phyloP scores from a whole-genome alignment of 768 basidiomycete species.

The Boletus subparvulus region DNA sequence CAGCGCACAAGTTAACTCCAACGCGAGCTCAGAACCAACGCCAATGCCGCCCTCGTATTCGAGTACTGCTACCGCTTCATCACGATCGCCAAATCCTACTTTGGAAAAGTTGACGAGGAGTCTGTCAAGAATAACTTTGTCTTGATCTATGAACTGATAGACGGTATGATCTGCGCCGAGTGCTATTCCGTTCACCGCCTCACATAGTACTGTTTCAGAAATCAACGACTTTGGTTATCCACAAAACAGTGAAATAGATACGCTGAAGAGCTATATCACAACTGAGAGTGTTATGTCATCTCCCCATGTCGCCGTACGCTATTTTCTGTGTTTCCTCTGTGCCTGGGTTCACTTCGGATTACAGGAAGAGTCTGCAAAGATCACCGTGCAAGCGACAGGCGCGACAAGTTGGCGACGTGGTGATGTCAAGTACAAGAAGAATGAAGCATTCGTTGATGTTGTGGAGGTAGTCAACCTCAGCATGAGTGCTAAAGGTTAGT shows the following conservation, averaged over 20 bases:
- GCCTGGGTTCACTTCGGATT: background rate
- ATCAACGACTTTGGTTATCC: slow-evolving; percentile 99
- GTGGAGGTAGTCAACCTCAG: slow-evolving; percentile 94
- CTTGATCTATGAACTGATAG: slow-evolving; percentile 95
- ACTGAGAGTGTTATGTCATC: slow-evolving; percentile 93
- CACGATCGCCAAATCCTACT: slow-evolving; percentile 91
- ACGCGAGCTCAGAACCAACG: slow-evolving; percentile 70
- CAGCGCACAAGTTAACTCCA: background rate
- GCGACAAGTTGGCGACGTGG: slow-evolving; percentile 93
- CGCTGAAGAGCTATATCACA: slow-evolving; percentile 96
- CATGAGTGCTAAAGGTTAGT: slow-evolving; percentile 89
- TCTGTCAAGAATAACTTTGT: slow-evolving; percentile 99
- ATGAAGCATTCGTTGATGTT: slow-evolving; percentile 99
- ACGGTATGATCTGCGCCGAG: slow-evolving; percentile 54
- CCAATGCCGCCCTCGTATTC: slow-evolving; percentile 96
- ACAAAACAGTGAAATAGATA: slow-evolving; percentile 98
- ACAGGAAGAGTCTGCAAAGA: slow-evolving; percentile 96
- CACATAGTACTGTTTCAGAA: slow-evolving; percentile 47
- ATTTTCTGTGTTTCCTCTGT: background rate
- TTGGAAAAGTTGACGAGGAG: slow-evolving; percentile 98
- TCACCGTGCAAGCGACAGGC: slow-evolving; percentile 96
- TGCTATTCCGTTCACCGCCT: slow-evolving; percentile 1
- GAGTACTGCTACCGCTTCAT: slow-evolving; percentile 98
- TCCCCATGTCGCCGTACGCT: slow-evolving; percentile 74
- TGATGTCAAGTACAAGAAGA: slow-evolving; percentile 99